Conservation (phyloP, 768 basidiomycete species). For the Boletus sensibilis region DNA sequence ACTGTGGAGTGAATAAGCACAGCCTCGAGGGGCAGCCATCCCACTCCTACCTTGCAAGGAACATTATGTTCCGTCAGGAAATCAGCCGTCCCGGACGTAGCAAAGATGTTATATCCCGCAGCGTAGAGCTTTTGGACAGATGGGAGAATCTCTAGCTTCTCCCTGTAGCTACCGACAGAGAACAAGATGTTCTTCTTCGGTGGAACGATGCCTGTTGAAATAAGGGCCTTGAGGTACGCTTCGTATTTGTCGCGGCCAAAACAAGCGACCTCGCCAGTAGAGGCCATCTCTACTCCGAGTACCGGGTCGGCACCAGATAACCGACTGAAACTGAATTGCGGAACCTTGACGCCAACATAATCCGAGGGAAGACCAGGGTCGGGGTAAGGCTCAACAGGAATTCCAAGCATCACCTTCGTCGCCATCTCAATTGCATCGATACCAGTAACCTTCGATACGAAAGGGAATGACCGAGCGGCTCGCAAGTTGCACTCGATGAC, state of each 20-base stretch:
- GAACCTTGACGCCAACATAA: constrained; percentile 98
- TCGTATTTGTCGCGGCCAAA: constrained; percentile 98
- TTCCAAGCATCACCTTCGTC: constrained; percentile 95
- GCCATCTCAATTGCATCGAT: constrained; percentile 99
- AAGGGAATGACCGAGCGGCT: constrained; percentile 96
- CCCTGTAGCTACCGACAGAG: constrained; percentile 94
- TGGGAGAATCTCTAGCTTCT: constrained; percentile 95
- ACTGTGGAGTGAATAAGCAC: constrained; percentile 45
- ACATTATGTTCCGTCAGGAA: constrained; percentile 97
- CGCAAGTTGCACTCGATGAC: constrained; percentile 99
- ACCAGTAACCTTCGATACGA: constrained; percentile 98
- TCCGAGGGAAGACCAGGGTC: constrained; percentile 82
- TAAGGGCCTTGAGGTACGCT: constrained; percentile 95
- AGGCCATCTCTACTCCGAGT: constrained; percentile 99
- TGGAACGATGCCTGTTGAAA: constrained; percentile 91
- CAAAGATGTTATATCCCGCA: constrained; percentile 94
- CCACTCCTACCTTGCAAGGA: constrained; percentile 76
- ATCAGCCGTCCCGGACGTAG: constrained; percentile 95
- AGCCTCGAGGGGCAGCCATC: background rate
- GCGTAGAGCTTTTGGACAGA: constrained; percentile 93
- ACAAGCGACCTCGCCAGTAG: constrained; percentile 98
- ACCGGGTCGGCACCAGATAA: constrained; percentile 97
- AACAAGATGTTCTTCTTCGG: constrained; percentile 98
- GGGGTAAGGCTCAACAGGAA: constrained; percentile 89
- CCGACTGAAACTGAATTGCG: constrained; percentile 98